Evolutionary conservation across 1,284 basidiomycete genomes (phyloP).

Genomic region (Grifola frondosa): DNA sequence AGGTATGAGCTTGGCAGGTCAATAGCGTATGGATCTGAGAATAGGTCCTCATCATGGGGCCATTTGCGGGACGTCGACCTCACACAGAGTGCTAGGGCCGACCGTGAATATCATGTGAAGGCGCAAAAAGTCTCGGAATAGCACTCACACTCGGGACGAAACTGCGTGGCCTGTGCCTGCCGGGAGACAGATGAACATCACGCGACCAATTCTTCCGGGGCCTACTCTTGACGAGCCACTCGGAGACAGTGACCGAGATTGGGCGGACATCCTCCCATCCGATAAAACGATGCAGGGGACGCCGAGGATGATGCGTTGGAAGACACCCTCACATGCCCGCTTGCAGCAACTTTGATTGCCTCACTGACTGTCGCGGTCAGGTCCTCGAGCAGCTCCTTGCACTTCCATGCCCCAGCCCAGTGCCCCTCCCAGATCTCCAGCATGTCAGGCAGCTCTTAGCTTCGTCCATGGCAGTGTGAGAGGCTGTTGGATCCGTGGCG

Average conservation of each 20-base stretch:
- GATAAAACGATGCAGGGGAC: too few species aligned
- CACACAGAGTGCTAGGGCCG: constrained; percentile 65
- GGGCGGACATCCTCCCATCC: too few species aligned
- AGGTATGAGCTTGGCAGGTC: constrained; percentile 36
- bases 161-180: constrained; percentile 58
- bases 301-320: constrained; percentile 20
- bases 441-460: constrained; percentile 72
- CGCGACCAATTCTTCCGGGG: constrained; percentile 57
- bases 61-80: constrained; percentile 73
- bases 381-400: constrained; percentile 75
- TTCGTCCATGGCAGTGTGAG: constrained; percentile 77
- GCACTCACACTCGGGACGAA: constrained; percentile 64
- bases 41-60: constrained; percentile 63
- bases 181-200: constrained; percentile 57
- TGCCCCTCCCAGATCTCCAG: constrained; percentile 82
- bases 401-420: constrained; percentile 87
- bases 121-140: too few species aligned
- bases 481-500: constrained; percentile 65
- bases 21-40: constrained; percentile 32
- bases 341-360: constrained; percentile 46
- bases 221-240: constrained; percentile 51
- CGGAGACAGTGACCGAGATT: constrained; percentile 32
- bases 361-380: constrained; percentile 67
- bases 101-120: too few species aligned
- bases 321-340: constrained; percentile 17